Base-by-base conservation (phyloP, 78 protist genomes). In the Dictyostelium intermedium region DNA sequence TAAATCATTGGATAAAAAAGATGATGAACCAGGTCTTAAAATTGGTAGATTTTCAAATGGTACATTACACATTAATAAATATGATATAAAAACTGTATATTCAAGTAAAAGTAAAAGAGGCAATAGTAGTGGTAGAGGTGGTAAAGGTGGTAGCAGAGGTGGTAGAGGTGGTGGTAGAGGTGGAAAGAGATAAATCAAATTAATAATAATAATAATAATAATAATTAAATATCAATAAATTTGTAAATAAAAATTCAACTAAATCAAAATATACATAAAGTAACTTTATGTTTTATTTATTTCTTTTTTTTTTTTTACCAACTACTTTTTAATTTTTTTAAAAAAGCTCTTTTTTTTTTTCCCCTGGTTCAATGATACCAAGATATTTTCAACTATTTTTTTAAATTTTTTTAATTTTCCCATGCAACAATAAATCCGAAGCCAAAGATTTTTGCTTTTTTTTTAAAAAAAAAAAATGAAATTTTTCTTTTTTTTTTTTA, bases 51-150 rank as follows among this genome's bases (percentile, higher is more conserved):
- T 81, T 81, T 53, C 56, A 30, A 56, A 81, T 6, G 85, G 85
- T 34, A 56, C 73, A n/a, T 53, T 81, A 20, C 73, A 56, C 9
- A 81, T 81, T 34, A 81, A 53, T 20, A 81, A 81, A 81, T 30
- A 7, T 56, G 85, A 81, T 81, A 56, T 81, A 18, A 81, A 56
- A 56, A 56, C 85, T 10, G 85, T 81, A n/a, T 43, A 78, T 43
- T 4, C 23, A 25, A 78, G 50, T n/a, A 45, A 45, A 39, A 43
- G 37, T 2, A 70, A 32, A 70, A 37, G 43, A 14, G 7, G 16
- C 30, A 30, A 14, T 32, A 14, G 41, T 10, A 16, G 41, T 70
- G 16, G 41, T 4, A 13, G 43, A 0, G 35, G 43, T 70, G 35
- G 77, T 32, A 30, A n/a, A 13, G n/a, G 77, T 13, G 41, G 77